phyloP scores from a whole-genome alignment of 2,329 filamentous ascomycete species.

The Diaporthe velutina region DNA sequence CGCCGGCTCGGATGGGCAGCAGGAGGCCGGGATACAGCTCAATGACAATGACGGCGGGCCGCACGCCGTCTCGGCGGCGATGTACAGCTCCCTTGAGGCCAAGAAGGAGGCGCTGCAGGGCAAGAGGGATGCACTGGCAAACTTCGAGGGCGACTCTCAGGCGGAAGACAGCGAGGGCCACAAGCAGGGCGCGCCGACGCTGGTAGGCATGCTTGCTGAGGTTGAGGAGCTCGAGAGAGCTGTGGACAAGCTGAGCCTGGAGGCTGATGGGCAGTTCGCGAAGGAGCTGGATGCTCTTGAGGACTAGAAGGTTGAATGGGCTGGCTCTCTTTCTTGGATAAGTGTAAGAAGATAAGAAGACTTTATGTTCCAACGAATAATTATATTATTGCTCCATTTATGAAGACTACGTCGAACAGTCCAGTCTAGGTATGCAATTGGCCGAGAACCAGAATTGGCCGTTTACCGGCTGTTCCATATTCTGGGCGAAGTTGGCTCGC shows the following conservation, averaged over 20 bases:
- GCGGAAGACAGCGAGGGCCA: constrained; percentile 41
- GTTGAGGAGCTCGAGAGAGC: constrained; percentile 54
- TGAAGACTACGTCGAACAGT: background rate
- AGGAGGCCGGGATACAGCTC: constrained; percentile 35
- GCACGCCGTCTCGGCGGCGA: constrained; percentile 47
- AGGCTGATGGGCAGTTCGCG: constrained; percentile 63
- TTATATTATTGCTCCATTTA: background rate
- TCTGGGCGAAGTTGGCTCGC: background rate
- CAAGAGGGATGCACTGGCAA: constrained; percentile 47
- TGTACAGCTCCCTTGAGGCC: constrained; percentile 52
- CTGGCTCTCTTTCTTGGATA: background rate
- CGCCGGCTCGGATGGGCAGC: constrained; percentile 33
- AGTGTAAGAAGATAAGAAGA: background rate
- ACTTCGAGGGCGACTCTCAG: background rate
- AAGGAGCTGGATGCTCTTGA: constrained; percentile 53
- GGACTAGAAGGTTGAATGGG: constrained; percentile 38
- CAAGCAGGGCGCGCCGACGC: constrained; percentile 42
- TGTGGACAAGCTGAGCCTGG: constrained; percentile 54
- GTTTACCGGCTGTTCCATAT: background rate
- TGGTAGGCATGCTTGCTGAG: constrained; percentile 48
- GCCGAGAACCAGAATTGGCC: background rate
- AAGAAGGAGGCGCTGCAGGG: constrained; percentile 51
- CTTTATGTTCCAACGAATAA: background rate
- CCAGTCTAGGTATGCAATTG: background rate
- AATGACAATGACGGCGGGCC: constrained; percentile 42